Evolutionary conservation across 371 early-diverging fungal genomes (phyloP).

Genomic region (Parasitella parasitica): DNA sequence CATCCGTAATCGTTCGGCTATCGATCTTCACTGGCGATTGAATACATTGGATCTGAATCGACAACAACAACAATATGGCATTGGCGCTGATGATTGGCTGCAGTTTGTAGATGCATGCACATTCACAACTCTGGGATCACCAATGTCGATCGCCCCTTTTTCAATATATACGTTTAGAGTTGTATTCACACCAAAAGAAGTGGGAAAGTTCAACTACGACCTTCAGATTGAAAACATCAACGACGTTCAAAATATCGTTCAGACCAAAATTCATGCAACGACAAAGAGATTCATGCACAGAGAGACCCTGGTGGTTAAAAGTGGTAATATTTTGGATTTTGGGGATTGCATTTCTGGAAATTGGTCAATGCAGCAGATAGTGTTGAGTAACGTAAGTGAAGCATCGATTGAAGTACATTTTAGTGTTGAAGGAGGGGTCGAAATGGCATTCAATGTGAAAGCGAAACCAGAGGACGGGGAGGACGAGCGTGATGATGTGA

Average conservation of each 20-base stretch:
- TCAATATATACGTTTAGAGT: slow-evolving; percentile 26
- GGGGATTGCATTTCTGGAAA: slow-evolving; percentile 83
- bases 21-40: slow-evolving; percentile 80
- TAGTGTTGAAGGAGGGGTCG: slow-evolving; percentile 60
- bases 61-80: slow-evolving; percentile 13
- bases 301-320: slow-evolving; percentile 66
- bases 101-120: slow-evolving; percentile 70
- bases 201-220: slow-evolving; percentile 81
- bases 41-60: slow-evolving; percentile 57
- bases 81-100: slow-evolving; percentile 50
- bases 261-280: slow-evolving; percentile 71
- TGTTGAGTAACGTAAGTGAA: slow-evolving; percentile 80
- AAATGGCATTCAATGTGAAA: slow-evolving; percentile 49
- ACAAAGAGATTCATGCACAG: slow-evolving; percentile 68
- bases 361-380: slow-evolving; percentile 68
- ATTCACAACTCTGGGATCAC: slow-evolving; percentile 50
- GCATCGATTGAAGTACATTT: slow-evolving; percentile 72
- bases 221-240: slow-evolving; percentile 83
- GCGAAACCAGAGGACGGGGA: background rate
- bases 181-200: slow-evolving; percentile 75
- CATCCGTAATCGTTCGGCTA: slow-evolving; percentile 82
- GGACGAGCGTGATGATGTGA: background rate
- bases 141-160: slow-evolving; percentile 63
- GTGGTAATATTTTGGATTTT: slow-evolving; percentile 78
- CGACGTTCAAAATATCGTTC: slow-evolving; percentile 72